Evolutionary conservation across 169 alveolate species (phyloP), one percentile per base, ranked within the genome.

Genomic region (Theileria parva): DNA sequence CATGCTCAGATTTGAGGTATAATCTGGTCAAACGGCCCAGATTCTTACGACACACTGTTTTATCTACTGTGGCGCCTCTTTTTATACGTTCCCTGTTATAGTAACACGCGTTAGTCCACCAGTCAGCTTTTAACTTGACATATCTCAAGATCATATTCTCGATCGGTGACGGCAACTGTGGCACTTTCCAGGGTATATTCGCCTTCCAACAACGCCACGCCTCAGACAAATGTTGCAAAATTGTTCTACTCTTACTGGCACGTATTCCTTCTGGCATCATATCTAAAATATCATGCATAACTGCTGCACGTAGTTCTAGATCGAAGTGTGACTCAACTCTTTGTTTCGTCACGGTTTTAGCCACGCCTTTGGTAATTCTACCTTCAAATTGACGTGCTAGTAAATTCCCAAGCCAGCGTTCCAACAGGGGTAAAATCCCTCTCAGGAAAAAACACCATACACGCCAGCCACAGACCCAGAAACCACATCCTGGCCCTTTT

Each of bases 141-240:
- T 97, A 99, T 50, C 96, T 74, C 65, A 98, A 89, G 53, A 99
- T 97, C 96, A 99, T 95, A 91, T 98, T 98, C 92, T 99, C 99
- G 19, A 99, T 97, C 25, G 99, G 99, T 44, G 98, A 97, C 0
- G 99, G 99, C 85, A 99, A 86, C 19, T 99, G 99, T 0, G 99
- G 99, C 7, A 99, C 99, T 91, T 98, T 98, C 99, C 99, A 99
- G 0, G 99, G 99, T 53, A 99, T 97, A 85, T 99, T 99, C 9
- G 99, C 99, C 92, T 99, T 99, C 99, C 99, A 99, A 86, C 99
- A 99, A 68, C 99, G 83, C 99, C 99, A 99, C 53, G 99, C 99
- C 85, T 99, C 99, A 71, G 99, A 93, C 74, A 99, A 88, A 90
- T 99, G 99, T 91, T 99, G 99, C 86, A 99, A 85, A 75, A 99